phyloP scores from a whole-genome alignment of 2,329 filamentous ascomycete species.

The Fusarium dlaminii region DNA sequence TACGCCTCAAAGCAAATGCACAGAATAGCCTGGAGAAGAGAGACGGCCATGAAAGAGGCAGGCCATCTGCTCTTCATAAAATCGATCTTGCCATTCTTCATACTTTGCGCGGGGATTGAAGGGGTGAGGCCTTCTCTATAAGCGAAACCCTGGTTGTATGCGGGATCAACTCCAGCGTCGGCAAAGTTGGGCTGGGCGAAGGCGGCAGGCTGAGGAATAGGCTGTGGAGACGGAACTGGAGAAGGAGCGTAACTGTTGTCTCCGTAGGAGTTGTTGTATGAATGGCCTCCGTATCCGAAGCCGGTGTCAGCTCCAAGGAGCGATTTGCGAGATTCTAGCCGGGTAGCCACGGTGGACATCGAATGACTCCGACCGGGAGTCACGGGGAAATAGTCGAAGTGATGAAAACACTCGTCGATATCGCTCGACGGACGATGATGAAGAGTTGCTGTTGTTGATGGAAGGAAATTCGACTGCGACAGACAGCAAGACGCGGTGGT shows the following conservation, averaged over 20 bases:
- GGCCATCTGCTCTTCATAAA: slow-evolving; percentile 88
- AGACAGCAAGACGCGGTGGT: slow-evolving; percentile 13
- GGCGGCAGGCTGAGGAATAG: slow-evolving; percentile 32
- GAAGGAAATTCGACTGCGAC: slow-evolving; percentile 2
- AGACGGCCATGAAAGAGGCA: slow-evolving; percentile 81
- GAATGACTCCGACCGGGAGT: slow-evolving; percentile 51
- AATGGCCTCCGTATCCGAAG: slow-evolving; percentile 49
- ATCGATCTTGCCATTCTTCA: slow-evolving; percentile 63
- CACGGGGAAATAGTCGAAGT: slow-evolving; percentile 28
- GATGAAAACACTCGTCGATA: slow-evolving; percentile 22
- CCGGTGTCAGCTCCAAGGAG: slow-evolving; percentile 52
- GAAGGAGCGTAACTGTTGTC: slow-evolving; percentile 37
- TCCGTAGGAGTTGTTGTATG: slow-evolving; percentile 47
- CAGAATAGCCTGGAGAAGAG: slow-evolving; percentile 79
- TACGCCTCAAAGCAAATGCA: slow-evolving; percentile 89
- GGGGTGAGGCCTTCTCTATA: slow-evolving; percentile 50
- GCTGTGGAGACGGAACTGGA: slow-evolving; percentile 25
- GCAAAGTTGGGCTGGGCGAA: slow-evolving; percentile 44
- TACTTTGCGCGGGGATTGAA: slow-evolving; percentile 46
- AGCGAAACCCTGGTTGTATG: slow-evolving; percentile 50
- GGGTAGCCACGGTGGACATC: slow-evolving; percentile 51
- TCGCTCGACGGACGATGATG: slow-evolving; percentile 16
- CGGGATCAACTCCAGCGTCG: slow-evolving; percentile 45
- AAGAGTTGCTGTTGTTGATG: slow-evolving; percentile 3
- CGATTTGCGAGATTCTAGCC: slow-evolving; percentile 54